A percentile compares a stretch with the other conserved stretches of the same genome.
These are phyloP conservation scores for Plantago ovata DNA, from an alignment of 257 asterid species.

Conservation along the genomic window DNA sequence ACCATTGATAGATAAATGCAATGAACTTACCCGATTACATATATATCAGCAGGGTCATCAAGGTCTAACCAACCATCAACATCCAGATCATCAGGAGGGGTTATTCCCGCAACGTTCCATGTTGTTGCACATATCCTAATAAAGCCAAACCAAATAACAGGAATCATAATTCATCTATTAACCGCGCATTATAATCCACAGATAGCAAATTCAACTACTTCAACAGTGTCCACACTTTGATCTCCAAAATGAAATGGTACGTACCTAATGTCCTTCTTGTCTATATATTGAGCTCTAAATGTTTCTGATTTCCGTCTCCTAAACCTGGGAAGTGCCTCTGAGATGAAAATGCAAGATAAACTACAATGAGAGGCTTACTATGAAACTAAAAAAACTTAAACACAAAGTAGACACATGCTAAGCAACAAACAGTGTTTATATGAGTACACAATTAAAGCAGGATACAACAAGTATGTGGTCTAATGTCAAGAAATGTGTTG, in stretches of 20 bases:
- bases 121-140: conserved; percentile 57
- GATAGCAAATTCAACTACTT: conserved; percentile 3
- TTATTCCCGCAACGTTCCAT: conserved; percentile 78
- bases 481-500: too few species aligned
- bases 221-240: neutral
- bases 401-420: neutral
- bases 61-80: conserved; percentile 73
- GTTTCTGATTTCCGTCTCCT: conserved; percentile 96
- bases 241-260: conserved; percentile 17
- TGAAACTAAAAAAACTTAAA: conserved; percentile 5
- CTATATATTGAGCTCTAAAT: conserved; percentile 79
- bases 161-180: conserved; percentile 15
- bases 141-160: conserved; percentile 10
- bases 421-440: neutral
- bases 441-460: neutral
- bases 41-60: conserved; percentile 79
- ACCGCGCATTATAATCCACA: conserved; percentile 7
- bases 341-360: conserved; percentile 18
- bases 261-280: conserved; percentile 77
- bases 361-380: conserved; percentile 13
- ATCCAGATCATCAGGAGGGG: conserved; percentile 74
- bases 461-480: too few species aligned
- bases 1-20: neutral
- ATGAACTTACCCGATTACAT: conserved; percentile 74
- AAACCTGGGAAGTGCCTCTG: conserved; percentile 58